These are phyloP conservation scores for Asterella californica DNA, from an alignment of 225 moss, liverwort and hornwort species.

Conservation along the genomic window DNA sequence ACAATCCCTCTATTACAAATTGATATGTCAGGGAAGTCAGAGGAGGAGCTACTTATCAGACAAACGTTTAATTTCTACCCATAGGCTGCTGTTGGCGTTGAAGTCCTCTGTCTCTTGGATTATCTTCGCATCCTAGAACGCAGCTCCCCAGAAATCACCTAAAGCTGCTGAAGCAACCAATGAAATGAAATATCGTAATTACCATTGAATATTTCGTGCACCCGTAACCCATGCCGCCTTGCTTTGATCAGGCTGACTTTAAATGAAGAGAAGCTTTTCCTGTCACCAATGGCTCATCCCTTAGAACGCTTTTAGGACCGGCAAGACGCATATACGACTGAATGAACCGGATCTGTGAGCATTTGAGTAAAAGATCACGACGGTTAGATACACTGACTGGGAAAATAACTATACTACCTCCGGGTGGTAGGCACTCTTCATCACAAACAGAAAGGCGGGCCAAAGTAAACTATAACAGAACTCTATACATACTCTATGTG, in stretches of 20 bases:
- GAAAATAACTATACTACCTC: not conserved
- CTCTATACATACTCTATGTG: too few relatives aligned
- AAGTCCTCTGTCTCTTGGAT: not conserved
- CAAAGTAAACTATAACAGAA: not conserved
- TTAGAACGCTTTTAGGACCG: slow-evolving; percentile 60
- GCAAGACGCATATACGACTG: slow-evolving; percentile 60
- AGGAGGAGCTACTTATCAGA: not conserved
- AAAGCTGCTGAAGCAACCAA: too few relatives aligned
- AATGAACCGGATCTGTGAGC: slow-evolving; percentile 63
- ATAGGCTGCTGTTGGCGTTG: not conserved
- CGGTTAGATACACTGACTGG: not conserved
- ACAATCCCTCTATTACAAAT: slow-evolving; percentile 4
- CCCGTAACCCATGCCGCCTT: not conserved
- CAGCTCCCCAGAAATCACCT: not conserved
- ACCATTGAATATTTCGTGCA: not conserved
- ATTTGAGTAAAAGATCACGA: not conserved
- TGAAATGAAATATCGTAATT: not conserved
- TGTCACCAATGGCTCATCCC: slow-evolving; percentile 25
- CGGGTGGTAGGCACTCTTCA: not conserved
- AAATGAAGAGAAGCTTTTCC: not conserved
- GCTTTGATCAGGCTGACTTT: slow-evolving; percentile 11
- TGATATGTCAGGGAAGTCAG: slow-evolving; percentile 3
- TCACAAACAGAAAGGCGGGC: not conserved
- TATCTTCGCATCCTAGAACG: too few relatives aligned
- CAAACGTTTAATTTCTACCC: not conserved